Evolutionary conservation across 2,329 filamentous ascomycete species (phyloP).

Genomic region (Sporothrix pallida): DNA sequence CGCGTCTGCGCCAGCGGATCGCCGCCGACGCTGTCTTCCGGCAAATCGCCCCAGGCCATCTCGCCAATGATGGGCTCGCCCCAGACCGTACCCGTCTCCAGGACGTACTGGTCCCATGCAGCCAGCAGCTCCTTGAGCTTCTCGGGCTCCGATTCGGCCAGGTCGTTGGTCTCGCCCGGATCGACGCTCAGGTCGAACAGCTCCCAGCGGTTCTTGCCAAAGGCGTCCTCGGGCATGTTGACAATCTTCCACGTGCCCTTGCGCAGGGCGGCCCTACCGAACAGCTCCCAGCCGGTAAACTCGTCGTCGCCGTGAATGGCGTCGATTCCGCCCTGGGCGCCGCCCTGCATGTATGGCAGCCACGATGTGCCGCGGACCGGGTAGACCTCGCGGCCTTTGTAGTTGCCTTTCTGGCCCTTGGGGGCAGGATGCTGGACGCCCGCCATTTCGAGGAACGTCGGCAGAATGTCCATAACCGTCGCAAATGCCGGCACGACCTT

Average conservation of each 20-base stretch:
- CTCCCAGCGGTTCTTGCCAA: constrained; percentile 57
- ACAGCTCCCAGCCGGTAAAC: constrained; percentile 49
- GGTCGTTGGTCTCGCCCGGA: constrained; percentile 53
- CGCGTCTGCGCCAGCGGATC: constrained; percentile 25
- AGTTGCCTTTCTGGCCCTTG: constrained; percentile 46
- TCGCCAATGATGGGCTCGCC: constrained; percentile 21
- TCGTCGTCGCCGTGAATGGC: constrained; percentile 47
- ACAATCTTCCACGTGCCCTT: constrained; percentile 50
- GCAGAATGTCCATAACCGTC: constrained; percentile 59
- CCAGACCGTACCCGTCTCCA: constrained; percentile 55
- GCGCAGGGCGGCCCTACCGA: constrained; percentile 45
- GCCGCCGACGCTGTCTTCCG: constrained; percentile 17
- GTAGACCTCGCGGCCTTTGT: constrained; percentile 46
- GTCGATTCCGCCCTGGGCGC: constrained; percentile 23
- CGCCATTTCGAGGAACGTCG: constrained; percentile 56
- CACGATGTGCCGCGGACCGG: constrained; percentile 42
- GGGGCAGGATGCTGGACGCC: constrained; percentile 53
- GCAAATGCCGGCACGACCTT: constrained; percentile 51
- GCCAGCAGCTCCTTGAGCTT: constrained; percentile 44
- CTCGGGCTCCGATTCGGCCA: constrained; percentile 45
- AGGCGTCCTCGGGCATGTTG: constrained; percentile 54
- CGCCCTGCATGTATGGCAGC: constrained; percentile 38
- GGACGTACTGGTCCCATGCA: constrained; percentile 47
- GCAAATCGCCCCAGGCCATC: constrained; percentile 26
- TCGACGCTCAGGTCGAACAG: constrained; percentile 54